These are phyloP conservation scores for Yamadazyma triangularis DNA, from an alignment of 1,139 yeast species.

Conservation along the genomic window DNA sequence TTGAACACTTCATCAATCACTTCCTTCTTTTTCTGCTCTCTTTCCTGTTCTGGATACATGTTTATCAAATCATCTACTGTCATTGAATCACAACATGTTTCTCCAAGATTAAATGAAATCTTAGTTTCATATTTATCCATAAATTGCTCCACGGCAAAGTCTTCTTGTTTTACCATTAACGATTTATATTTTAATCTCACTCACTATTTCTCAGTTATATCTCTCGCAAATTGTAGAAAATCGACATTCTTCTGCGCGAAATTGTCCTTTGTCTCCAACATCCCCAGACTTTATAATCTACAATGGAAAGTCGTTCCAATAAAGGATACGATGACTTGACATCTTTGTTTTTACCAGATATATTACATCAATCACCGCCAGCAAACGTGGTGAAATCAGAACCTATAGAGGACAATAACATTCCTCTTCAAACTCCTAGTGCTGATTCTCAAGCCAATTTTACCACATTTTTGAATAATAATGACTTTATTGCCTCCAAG, in stretches of 20 bases:
- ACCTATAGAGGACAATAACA: conserved; percentile 1
- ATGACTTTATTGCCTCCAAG: conserved; percentile 18
- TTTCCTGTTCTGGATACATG: conserved; percentile 17
- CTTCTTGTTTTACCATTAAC: conserved; percentile 35
- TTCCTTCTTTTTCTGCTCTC: conserved; percentile 1
- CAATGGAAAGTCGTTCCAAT: no score
- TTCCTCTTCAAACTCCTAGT: neutral
- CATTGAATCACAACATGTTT: conserved; percentile 50
- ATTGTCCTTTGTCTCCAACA: no score
- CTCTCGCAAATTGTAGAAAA: no score
- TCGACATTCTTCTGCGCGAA: no score
- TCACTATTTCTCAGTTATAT: no score
- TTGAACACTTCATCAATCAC: conserved; percentile 7
- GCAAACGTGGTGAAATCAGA: conserved; percentile 1
- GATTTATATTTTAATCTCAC: conserved; percentile 23
- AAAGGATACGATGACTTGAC: conserved; percentile 36
- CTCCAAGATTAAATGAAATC: conserved; percentile 44
- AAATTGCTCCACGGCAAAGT: conserved; percentile 53
- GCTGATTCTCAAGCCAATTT: conserved; percentile 13
- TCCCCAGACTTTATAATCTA: no score
- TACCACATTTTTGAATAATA: conserved; percentile 19
- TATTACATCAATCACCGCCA: conserved; percentile 21
- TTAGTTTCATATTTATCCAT: conserved; percentile 49
- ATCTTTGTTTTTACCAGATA: conserved; percentile 40
- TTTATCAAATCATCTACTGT: conserved; percentile 34